phyloP scores from a whole-genome alignment of 257 asterid species.

The Solanum bulbocastanum region DNA sequence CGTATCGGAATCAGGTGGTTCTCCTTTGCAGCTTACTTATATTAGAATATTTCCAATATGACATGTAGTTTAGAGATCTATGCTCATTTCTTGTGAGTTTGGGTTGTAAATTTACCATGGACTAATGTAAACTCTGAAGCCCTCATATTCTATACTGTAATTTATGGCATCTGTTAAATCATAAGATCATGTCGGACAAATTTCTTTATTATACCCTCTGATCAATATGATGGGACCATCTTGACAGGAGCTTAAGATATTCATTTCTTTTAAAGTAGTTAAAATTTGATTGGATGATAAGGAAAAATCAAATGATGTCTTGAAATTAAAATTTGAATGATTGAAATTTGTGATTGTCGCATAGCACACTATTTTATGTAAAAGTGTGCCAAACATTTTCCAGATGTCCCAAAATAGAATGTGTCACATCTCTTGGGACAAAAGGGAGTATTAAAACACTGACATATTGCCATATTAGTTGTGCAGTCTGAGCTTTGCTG shows the following conservation, averaged over 20 bases:
- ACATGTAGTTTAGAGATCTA: background rate
- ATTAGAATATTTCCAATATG: background rate
- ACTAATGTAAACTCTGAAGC: background rate
- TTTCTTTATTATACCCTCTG: background rate
- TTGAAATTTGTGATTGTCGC: background rate
- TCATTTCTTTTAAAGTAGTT: background rate
- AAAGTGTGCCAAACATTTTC: background rate
- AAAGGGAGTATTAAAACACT: background rate
- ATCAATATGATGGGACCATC: background rate
- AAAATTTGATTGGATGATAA: background rate
- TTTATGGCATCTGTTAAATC: background rate
- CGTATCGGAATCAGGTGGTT: constrained; percentile 79
- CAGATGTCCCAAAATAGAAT: background rate
- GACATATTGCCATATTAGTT: background rate
- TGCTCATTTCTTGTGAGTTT: background rate
- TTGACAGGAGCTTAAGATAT: background rate
- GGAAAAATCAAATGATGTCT: background rate
- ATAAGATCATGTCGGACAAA: background rate
- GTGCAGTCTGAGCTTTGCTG: background rate
- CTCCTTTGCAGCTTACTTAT: background rate
- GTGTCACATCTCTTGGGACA: background rate
- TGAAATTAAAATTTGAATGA: background rate
- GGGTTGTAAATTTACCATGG: background rate
- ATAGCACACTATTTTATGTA: background rate
- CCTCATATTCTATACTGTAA: background rate